Percentiles rank a stretch among this genome's conserved stretches.
Conservation (phyloP, 1,284 basidiomycete genomes). For the Pulchroboletus neoregius region DNA sequence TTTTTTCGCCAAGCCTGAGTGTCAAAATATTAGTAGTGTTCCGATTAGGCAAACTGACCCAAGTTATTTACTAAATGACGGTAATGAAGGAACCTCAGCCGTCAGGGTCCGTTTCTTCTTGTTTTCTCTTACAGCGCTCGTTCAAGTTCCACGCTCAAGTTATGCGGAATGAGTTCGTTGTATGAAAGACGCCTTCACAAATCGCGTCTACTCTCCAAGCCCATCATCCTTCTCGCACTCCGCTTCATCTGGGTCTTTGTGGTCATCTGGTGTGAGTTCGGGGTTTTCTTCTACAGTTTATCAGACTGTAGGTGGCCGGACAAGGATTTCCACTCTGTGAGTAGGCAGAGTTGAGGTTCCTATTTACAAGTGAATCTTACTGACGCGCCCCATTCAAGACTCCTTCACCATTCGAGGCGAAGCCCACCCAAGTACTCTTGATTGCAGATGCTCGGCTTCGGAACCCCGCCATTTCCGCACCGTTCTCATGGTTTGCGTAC, state of each 20-base stretch:
- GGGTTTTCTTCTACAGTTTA: constrained; percentile 50
- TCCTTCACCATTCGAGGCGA: constrained; percentile 4
- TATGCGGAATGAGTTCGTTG: constrained; percentile 30
- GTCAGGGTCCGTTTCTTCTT: not conserved
- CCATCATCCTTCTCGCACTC: constrained; percentile 32
- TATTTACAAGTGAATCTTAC: not conserved
- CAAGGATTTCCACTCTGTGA: constrained; percentile 27
- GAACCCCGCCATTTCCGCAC: constrained; percentile 59
- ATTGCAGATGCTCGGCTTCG: constrained; percentile 82
- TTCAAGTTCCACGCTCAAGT: not conserved
- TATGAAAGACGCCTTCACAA: constrained; percentile 27
- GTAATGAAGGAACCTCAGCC: not conserved
- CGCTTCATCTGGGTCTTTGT: constrained; percentile 54
- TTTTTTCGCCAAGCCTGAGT: not conserved
- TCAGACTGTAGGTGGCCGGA: constrained; percentile 62
- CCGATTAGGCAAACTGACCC: constrained; percentile 10
- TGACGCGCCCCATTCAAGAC: constrained; percentile 16
- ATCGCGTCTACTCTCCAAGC: constrained; percentile 24
- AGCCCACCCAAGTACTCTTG: constrained; percentile 66
- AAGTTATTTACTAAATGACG: constrained; percentile 4
- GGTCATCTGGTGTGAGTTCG: constrained; percentile 70
- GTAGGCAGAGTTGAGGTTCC: constrained; percentile 11
- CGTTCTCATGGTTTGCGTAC: constrained; percentile 40
- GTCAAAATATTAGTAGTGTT: not conserved
- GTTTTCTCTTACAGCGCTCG: not conserved